Conservation (phyloP, 2,329 filamentous ascomycete species). For the Aspergillus brunneoviolaceus region DNA sequence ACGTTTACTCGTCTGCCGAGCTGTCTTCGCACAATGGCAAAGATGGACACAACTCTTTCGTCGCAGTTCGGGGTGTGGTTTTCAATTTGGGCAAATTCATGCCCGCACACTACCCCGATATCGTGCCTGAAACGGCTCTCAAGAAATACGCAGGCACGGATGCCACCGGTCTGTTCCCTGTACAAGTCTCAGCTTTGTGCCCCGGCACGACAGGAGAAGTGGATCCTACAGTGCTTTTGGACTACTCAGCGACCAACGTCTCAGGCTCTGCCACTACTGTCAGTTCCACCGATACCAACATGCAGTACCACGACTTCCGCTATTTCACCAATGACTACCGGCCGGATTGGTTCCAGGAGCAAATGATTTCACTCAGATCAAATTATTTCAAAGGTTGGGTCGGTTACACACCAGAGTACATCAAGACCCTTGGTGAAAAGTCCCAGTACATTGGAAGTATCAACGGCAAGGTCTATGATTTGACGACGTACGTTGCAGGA, state of each 20-base stretch:
- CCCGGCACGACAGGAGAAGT: slow-evolving; percentile 67
- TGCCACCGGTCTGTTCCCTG: slow-evolving; percentile 83
- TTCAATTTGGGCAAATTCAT: slow-evolving; percentile 77
- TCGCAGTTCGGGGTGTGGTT: slow-evolving; percentile 84
- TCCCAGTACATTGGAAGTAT: slow-evolving; percentile 75
- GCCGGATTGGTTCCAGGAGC: slow-evolving; percentile 88
- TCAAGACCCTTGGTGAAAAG: slow-evolving; percentile 65
- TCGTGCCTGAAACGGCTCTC: slow-evolving; percentile 61
- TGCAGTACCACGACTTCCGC: slow-evolving; percentile 89
- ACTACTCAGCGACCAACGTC: slow-evolving; percentile 77
- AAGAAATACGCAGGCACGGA: slow-evolving; percentile 83
- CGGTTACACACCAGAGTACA: slow-evolving; percentile 76
- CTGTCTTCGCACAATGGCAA: slow-evolving; percentile 73
- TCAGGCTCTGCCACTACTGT: slow-evolving; percentile 66
- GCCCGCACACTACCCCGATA: slow-evolving; percentile 73
- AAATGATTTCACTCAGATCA: slow-evolving; percentile 73
- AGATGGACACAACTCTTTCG: slow-evolving; percentile 62
- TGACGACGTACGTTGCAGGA: slow-evolving; percentile 78
- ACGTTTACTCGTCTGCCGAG: slow-evolving; percentile 80
- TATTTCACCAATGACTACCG: slow-evolving; percentile 77
- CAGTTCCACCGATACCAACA: slow-evolving; percentile 67
- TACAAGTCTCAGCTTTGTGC: slow-evolving; percentile 92
- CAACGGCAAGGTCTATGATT: slow-evolving; percentile 77
- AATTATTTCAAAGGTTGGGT: slow-evolving; percentile 85
- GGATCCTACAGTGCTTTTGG: slow-evolving; percentile 73